These are phyloP conservation scores for Populus hybrid DNA, from an alignment of 441 rosid species.

Conservation along the genomic window DNA sequence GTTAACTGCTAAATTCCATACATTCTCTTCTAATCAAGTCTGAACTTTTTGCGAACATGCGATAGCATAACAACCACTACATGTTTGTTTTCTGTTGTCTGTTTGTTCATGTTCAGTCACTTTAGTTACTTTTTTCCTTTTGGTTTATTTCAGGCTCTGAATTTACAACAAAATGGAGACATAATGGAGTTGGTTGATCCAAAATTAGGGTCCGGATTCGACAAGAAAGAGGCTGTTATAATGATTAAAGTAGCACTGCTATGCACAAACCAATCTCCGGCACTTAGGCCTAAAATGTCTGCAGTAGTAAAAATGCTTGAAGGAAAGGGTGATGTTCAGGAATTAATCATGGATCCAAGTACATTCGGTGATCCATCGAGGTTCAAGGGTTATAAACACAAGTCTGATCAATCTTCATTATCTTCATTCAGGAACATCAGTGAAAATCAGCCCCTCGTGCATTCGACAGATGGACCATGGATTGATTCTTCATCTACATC, in stretches of 20 bases:
- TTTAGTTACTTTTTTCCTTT: not conserved
- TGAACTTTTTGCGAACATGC: not conserved
- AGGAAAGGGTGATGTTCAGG: conserved; percentile 23
- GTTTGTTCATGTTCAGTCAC: not conserved
- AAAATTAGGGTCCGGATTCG: conserved; percentile 36
- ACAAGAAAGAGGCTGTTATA: conserved; percentile 43
- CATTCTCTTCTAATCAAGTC: not conserved
- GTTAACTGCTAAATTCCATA: not conserved
- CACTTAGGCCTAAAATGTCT: conserved; percentile 60
- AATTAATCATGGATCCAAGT: not conserved
- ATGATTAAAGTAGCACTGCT: conserved; percentile 52
- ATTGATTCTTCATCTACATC: not conserved
- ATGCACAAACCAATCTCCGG: conserved; percentile 54
- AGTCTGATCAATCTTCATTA: not conserved
- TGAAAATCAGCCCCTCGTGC: not conserved
- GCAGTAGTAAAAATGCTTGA: conserved; percentile 68
- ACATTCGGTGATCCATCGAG: not conserved
- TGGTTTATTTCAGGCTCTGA: conserved; percentile 39
- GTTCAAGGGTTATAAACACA: not conserved
- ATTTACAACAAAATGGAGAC: conserved; percentile 37
- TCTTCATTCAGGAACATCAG: not conserved
- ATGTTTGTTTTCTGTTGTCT: not conserved
- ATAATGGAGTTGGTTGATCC: conserved; percentile 50
- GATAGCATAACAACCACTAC: not conserved
- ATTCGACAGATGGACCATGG: not conserved